Conservation (phyloP, 2,329 filamentous ascomycete species). For the Zopfia rhizophila region DNA sequence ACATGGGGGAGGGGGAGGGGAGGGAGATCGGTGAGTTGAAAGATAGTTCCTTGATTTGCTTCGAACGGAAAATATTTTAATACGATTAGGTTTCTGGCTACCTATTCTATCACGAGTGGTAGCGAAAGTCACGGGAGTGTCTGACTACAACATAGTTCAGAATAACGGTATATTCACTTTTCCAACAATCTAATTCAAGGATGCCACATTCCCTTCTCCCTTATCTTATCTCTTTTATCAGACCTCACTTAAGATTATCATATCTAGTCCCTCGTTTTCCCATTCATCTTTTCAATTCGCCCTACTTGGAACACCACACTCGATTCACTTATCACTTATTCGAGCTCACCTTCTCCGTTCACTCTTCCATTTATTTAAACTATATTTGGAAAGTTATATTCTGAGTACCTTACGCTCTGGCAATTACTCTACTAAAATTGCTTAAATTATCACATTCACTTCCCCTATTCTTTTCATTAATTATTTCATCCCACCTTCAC, state of each 20-base stretch:
- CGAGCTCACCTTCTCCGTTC: neutral
- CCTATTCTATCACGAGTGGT: constrained; percentile 79
- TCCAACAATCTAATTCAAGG: too few relatives aligned
- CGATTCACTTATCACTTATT: too few relatives aligned
- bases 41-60: neutral
- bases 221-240: constrained; percentile 11
- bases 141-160: constrained; percentile 96
- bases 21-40: constrained; percentile 72
- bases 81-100: constrained; percentile 62
- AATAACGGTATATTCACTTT: constrained; percentile 74
- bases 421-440: too few relatives aligned
- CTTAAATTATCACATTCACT: too few relatives aligned
- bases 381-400: too few relatives aligned
- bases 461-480: too few relatives aligned
- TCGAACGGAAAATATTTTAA: neutral
- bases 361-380: too few relatives aligned
- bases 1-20: constrained; percentile 72
- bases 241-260: neutral
- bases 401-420: too few relatives aligned
- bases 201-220: constrained; percentile 1
- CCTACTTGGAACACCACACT: too few relatives aligned
- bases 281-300: too few relatives aligned
- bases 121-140: constrained; percentile 73
- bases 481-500: too few relatives aligned
- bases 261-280: too few relatives aligned